Percentiles rank a stretch among this genome's conserved stretches.
Conservation (phyloP, 164 flowering plant species). For the Malania oleifera region DNA sequence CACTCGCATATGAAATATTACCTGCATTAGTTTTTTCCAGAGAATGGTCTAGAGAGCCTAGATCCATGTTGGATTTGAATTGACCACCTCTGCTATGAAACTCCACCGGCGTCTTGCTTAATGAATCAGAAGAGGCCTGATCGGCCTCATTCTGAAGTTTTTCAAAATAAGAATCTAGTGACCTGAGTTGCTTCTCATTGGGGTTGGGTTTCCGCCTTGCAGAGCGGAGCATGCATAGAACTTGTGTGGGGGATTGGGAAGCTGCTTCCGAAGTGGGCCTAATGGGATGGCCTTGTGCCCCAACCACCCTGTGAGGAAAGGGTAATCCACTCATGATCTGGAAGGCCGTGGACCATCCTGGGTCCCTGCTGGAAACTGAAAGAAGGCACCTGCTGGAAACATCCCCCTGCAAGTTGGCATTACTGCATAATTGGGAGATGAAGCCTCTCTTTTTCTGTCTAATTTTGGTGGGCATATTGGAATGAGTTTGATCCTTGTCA, state of each 20-base stretch:
- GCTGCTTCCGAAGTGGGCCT: conserved; percentile 8
- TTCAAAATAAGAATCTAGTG: conserved; percentile 46
- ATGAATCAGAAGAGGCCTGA: conserved; percentile 13
- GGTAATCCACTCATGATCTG: neutral
- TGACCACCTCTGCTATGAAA: conserved; percentile 8
- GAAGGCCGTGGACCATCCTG: neutral
- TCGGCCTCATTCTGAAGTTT: conserved; percentile 31
- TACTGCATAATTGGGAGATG: conserved; percentile 2
- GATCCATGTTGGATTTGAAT: conserved; percentile 25
- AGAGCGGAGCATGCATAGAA: conserved; percentile 3
- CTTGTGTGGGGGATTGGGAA: conserved; percentile 13
- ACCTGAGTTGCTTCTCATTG: conserved; percentile 33
- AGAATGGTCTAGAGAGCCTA: conserved; percentile 35
- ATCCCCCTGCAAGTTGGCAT: conserved; percentile 8
- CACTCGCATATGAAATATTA: conserved; percentile 7
- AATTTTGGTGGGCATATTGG: conserved; percentile 5
- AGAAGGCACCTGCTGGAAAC: conserved; percentile 9
- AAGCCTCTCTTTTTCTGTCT: conserved; percentile 14
- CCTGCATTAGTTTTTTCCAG: conserved; percentile 36
- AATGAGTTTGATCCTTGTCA: conserved; percentile 20
- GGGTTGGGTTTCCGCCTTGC: conserved; percentile 22
- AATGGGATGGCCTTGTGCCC: conserved; percentile 1
- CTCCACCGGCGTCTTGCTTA: conserved; percentile 9
- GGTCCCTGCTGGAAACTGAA: conserved; percentile 1
- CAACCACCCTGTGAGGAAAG: neutral